These are phyloP conservation scores for Rhynchospora breviuscula DNA, from an alignment of 176 grass and related monocot species.

Conservation along the genomic window DNA sequence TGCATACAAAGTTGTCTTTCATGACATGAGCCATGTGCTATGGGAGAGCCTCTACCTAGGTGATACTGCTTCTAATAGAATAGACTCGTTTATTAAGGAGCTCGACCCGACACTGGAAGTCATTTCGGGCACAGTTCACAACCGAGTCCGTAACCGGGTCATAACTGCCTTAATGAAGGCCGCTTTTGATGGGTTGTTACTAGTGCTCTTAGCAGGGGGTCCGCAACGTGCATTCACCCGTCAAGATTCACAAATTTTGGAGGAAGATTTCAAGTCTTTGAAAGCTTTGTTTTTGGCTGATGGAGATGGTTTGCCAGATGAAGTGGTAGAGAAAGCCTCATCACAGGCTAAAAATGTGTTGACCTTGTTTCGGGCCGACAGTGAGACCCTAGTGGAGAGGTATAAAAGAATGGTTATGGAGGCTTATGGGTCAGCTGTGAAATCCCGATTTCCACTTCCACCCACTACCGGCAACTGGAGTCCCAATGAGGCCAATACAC, in stretches of 20 bases:
- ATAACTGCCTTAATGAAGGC: constrained; percentile 96
- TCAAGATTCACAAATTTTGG: constrained; percentile 65
- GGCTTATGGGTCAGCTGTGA: constrained; percentile 38
- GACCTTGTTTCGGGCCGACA: constrained; percentile 58
- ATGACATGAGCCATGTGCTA: constrained; percentile 69
- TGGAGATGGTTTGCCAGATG: constrained; percentile 89
- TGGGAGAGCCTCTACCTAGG: constrained; percentile 79
- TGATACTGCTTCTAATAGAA: constrained; percentile 60
- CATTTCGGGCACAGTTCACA: constrained; percentile 79
- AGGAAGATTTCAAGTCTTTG: constrained; percentile 73
- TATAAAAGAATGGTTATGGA: constrained; percentile 63
- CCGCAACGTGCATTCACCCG: constrained; percentile 64
- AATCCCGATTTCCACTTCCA: constrained; percentile 55
- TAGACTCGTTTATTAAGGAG: constrained; percentile 53
- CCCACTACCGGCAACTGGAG: constrained; percentile 81
- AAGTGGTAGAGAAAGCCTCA: constrained; percentile 85
- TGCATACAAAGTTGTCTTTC: constrained; percentile 87
- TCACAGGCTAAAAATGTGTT: constrained; percentile 86
- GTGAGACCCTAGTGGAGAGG: constrained; percentile 65
- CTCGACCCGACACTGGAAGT: constrained; percentile 81
- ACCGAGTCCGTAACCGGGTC: constrained; percentile 74
- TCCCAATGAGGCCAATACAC: constrained; percentile 73
- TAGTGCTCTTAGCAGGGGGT: constrained; percentile 85
- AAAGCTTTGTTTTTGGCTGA: constrained; percentile 78
- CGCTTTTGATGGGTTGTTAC: constrained; percentile 81